These are phyloP conservation scores for Talaromyces sp. DNA, from an alignment of 2,329 filamentous ascomycete genomes.

Conservation along the genomic window DNA sequence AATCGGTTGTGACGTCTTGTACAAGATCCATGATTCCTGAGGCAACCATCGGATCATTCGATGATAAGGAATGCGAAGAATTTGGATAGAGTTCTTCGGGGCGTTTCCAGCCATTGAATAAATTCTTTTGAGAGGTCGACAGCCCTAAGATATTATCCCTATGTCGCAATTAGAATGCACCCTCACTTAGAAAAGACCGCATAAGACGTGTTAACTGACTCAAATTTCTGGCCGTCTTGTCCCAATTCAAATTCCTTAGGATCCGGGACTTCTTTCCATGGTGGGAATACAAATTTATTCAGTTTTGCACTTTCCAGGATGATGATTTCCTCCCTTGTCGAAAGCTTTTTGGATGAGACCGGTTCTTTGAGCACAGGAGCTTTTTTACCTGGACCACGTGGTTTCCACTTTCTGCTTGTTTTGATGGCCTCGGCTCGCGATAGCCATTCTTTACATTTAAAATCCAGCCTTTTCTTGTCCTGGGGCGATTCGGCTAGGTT, in stretches of 20 bases:
- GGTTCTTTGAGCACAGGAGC: constrained; percentile 40
- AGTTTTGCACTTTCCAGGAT: constrained; percentile 71
- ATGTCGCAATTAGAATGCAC: not conserved
- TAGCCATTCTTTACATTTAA: constrained; percentile 66
- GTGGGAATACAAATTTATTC: constrained; percentile 77
- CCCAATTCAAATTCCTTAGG: constrained; percentile 56
- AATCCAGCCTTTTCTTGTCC: constrained; percentile 62
- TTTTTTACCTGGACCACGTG: constrained; percentile 14
- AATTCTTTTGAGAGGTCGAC: constrained; percentile 65
- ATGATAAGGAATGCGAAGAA: constrained; percentile 29
- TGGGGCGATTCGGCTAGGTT: constrained; percentile 53
- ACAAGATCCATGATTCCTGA: constrained; percentile 69
- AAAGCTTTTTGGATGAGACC: constrained; percentile 53
- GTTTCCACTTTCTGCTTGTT: constrained; percentile 25
- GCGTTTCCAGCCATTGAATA: constrained; percentile 80
- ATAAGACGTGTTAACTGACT: constrained; percentile 44
- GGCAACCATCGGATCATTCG: constrained; percentile 51
- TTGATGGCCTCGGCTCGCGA: constrained; percentile 73
- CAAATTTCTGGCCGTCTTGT: constrained; percentile 52
- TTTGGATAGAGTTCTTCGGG: constrained; percentile 61
- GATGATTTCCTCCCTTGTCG: constrained; percentile 69
- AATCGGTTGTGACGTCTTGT: constrained; percentile 93
- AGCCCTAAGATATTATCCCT: constrained; percentile 36
- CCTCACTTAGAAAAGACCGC: not conserved
- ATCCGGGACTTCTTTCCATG: constrained; percentile 65